Percentiles rank a stretch among this genome's conserved stretches.
phyloP scores from a whole-genome alignment of 306 rosid species.

The Morella rubra region DNA sequence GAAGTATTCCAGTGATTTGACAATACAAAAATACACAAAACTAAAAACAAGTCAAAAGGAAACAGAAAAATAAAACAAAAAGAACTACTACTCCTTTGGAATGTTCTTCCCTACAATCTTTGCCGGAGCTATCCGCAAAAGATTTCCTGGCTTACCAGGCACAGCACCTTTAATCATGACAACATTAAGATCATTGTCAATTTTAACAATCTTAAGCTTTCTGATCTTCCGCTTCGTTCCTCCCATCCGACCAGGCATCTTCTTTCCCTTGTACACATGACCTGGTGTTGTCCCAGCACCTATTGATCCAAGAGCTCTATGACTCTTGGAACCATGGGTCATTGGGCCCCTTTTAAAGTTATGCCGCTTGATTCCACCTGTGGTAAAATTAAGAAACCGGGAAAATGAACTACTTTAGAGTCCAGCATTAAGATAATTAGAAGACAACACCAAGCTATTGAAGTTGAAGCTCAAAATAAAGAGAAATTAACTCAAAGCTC shows the following conservation, averaged over 20 bases:
- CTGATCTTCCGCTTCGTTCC: slow-evolving; percentile 85
- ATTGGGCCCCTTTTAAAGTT: slow-evolving; percentile 83
- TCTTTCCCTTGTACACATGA: slow-evolving; percentile 83
- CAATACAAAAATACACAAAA: slow-evolving; percentile 11
- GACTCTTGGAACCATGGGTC: slow-evolving; percentile 97
- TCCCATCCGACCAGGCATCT: slow-evolving; percentile 99
- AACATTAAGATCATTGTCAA: slow-evolving; percentile 83
- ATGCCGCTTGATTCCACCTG: slow-evolving; percentile 91
- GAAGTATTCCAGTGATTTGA: background rate
- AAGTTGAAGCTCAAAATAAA: background rate
- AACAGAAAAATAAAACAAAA: background rate
- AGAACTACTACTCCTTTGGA: slow-evolving; percentile 56
- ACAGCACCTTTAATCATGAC: slow-evolving; percentile 91
- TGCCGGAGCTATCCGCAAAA: slow-evolving; percentile 84
- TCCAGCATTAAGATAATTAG: background rate
- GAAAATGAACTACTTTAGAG: background rate
- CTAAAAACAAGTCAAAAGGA: background rate
- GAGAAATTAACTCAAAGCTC: slow-evolving; percentile 3
- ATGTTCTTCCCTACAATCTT: slow-evolving; percentile 95
- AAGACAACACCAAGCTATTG: background rate
- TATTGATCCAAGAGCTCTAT: slow-evolving; percentile 83
- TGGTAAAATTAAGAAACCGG: background rate
- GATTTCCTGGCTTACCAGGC: slow-evolving; percentile 97
- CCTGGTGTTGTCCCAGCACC: slow-evolving; percentile 99
- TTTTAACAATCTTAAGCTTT: slow-evolving; percentile 90